Percentiles rank a stretch among this genome's conserved stretches.
phyloP scores from a whole-genome alignment of 495 filamentous ascomycete species.

The Penicillium subrubescens region DNA sequence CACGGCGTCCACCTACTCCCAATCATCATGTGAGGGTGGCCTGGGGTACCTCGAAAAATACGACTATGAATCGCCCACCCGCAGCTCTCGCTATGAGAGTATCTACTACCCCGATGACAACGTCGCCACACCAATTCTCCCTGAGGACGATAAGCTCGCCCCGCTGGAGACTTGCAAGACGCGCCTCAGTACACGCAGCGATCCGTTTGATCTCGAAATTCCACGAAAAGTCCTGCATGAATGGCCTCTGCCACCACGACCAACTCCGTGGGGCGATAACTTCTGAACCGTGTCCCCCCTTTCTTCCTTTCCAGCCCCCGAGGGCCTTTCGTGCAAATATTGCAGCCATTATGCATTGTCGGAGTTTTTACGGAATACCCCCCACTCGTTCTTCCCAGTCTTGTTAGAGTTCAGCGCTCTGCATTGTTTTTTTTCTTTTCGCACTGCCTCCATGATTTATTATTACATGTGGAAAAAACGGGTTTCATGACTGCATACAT shows the following conservation, averaged over 20 bases:
- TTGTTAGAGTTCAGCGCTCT: neutral
- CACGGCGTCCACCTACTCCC: slow-evolving; percentile 26
- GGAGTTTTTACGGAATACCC: neutral
- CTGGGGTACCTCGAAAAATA: neutral
- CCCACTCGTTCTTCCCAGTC: neutral
- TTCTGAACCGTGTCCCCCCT: neutral
- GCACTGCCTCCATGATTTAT: neutral
- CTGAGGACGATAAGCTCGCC: neutral
- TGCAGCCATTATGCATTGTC: neutral
- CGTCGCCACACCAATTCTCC: slow-evolving; percentile 21
- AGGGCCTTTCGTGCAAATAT: neutral
- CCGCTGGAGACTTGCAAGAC: neutral
- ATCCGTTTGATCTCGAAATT: slow-evolving; percentile 66
- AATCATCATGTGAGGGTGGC: slow-evolving; percentile 11
- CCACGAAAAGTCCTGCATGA: slow-evolving; percentile 30
- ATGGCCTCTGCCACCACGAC: slow-evolving; percentile 10
- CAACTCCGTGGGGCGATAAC: neutral
- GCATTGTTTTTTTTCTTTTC: neutral
- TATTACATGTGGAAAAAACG: neutral
- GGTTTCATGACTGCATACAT: neutral
- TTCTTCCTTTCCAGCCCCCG: neutral
- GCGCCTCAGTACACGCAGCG: slow-evolving; percentile 51
- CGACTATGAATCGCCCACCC: neutral
- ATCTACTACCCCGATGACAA: slow-evolving; percentile 25
- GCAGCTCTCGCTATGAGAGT: neutral